Evolutionary conservation across 2,329 filamentous ascomycete genomes (phyloP).

Genomic region (Dendrostoma leiphaemia): DNA sequence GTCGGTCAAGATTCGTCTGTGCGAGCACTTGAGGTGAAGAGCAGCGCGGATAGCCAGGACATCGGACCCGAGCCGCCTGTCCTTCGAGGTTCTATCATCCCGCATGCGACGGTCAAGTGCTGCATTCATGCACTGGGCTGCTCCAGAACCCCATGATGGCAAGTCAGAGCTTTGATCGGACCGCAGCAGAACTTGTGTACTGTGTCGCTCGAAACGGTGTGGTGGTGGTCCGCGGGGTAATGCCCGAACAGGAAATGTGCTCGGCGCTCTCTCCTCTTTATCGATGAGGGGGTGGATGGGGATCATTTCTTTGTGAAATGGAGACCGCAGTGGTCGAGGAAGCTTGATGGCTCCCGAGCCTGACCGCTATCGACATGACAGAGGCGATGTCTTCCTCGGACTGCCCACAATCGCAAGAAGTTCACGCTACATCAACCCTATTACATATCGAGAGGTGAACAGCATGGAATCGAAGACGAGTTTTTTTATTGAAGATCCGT

Average conservation of each 20-base stretch:
- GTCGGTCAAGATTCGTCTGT: no score
- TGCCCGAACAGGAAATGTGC: background rate
- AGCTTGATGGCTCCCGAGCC: no score
- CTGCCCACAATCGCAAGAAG: no score
- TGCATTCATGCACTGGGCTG: no score
- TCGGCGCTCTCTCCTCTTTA: background rate
- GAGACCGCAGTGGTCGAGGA: no score
- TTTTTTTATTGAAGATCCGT: slow-evolving; percentile 19
- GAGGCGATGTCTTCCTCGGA: no score
- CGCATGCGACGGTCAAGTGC: background rate
- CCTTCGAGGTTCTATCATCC: background rate
- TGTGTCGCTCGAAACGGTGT: no score
- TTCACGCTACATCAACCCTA: no score
- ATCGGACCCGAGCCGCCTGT: background rate
- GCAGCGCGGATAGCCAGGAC: background rate
- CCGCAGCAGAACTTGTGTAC: background rate
- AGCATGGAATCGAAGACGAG: slow-evolving; percentile 17
- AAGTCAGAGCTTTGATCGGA: no score
- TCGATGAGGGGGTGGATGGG: background rate
- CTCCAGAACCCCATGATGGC: background rate
- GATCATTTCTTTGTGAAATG: background rate
- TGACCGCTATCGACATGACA: no score
- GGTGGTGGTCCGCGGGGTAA: background rate
- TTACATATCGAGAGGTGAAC: no score
- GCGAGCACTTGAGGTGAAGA: no score